phyloP scores from a whole-genome alignment of 768 basidiomycete genomes.

The Auriscalpium orientale region DNA sequence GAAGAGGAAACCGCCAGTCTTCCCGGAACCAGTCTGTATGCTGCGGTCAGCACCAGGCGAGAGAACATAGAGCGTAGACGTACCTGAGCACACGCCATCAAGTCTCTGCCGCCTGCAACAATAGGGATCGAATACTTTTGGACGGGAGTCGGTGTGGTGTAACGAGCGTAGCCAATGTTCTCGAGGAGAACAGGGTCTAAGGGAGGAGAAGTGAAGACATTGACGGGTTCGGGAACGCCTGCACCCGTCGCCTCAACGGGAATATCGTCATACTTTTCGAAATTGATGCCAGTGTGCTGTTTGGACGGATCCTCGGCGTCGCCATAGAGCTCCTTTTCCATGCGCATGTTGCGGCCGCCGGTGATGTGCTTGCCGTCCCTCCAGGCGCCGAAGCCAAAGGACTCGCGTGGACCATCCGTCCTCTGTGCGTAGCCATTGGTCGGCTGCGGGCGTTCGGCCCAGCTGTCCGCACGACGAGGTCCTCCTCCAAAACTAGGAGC shows the following conservation, averaged over 20 bases:
- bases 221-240: slow-evolving; percentile 93
- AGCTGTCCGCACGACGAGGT: slow-evolving; percentile 33
- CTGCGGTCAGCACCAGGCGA: slow-evolving; percentile 9
- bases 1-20: slow-evolving; percentile 98
- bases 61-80: slow-evolving; percentile 16
- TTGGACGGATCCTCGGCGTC: slow-evolving; percentile 78
- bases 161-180: slow-evolving; percentile 90
- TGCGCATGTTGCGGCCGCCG: slow-evolving; percentile 76
- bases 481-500: slow-evolving; percentile 28
- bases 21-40: slow-evolving; percentile 93
- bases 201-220: slow-evolving; percentile 79
- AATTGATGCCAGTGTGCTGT: slow-evolving; percentile 97
- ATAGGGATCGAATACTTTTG: slow-evolving; percentile 99
- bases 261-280: slow-evolving; percentile 99
- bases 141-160: slow-evolving; percentile 93
- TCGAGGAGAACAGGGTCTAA: slow-evolving; percentile 90
- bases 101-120: slow-evolving; percentile 79
- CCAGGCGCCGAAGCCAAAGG: slow-evolving; percentile 71
- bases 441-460: slow-evolving; percentile 27
- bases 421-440: slow-evolving; percentile 32
- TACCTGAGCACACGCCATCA: slow-evolving; percentile 94
- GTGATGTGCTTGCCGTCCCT: slow-evolving; percentile 80
- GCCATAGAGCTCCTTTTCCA: slow-evolving; percentile 96
- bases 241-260: slow-evolving; percentile 97
- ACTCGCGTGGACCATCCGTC: slow-evolving; percentile 41